Percentiles rank a stretch among this genome's conserved stretches.
phyloP scores from a whole-genome alignment of 192 early-diverging fungal species.

The Paraglomus occultum region DNA sequence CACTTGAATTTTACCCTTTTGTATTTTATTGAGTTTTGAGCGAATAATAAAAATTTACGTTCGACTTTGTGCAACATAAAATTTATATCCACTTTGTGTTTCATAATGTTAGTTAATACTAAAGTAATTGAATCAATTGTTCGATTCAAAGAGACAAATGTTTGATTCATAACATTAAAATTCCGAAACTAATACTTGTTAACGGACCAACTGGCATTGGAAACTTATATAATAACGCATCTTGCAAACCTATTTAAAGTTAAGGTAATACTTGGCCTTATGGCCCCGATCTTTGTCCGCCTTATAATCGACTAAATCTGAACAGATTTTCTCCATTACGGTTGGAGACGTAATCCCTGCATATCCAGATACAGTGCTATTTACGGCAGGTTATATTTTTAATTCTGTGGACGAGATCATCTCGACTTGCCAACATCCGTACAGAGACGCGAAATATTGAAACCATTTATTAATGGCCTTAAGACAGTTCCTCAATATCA shows the following conservation, averaged over 20 bases:
- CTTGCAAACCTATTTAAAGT: background rate
- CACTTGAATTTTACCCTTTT: no score
- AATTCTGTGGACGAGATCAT: conserved; percentile 45
- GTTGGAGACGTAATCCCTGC: conserved; percentile 45
- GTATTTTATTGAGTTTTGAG: no score
- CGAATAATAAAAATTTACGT: no score
- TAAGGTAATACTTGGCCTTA: background rate
- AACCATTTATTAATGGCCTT: conserved; percentile 26
- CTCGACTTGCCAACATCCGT: conserved; percentile 52
- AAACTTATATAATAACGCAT: conserved; percentile 1
- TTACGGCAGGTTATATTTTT: conserved; percentile 29
- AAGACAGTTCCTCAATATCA: background rate
- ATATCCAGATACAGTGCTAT: conserved; percentile 33
- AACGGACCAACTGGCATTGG: conserved; percentile 32
- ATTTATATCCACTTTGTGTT: no score
- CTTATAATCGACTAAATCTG: background rate
- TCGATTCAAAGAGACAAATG: conserved; percentile 1
- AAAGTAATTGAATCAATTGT: background rate
- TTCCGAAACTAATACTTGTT: conserved; percentile 16
- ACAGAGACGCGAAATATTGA: conserved; percentile 45
- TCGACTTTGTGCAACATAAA: no score
- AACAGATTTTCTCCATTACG: conserved; percentile 32
- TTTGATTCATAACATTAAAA: conserved; percentile 1
- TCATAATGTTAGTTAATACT: no score
- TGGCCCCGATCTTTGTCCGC: background rate